Conservation (phyloP, 2,329 filamentous ascomycete species). For the Penicillium sclerotiorum region DNA sequence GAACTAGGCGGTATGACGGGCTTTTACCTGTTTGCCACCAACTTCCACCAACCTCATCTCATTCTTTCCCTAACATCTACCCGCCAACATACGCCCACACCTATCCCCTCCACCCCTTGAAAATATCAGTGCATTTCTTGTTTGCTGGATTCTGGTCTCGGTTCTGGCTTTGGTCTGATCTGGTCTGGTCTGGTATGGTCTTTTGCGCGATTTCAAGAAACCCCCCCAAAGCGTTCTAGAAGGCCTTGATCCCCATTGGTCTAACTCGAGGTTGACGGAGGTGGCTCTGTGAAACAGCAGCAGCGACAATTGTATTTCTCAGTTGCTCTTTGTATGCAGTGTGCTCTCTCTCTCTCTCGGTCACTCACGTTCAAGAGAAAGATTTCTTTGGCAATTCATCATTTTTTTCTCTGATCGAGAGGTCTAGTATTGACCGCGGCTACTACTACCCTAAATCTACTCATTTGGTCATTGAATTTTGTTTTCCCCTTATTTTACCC, state of each 20-base stretch:
- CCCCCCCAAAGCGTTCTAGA: no score
- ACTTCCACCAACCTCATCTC: slow-evolving; percentile 8
- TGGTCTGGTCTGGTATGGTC: not conserved
- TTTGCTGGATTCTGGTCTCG: not conserved
- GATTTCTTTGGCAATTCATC: slow-evolving; percentile 28
- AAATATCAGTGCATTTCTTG: not conserved
- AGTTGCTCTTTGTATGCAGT: slow-evolving; percentile 39
- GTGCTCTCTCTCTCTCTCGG: slow-evolving; percentile 29
- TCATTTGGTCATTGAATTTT: not conserved
- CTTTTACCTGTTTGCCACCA: slow-evolving; percentile 19
- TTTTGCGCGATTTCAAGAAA: not conserved
- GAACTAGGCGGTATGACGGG: slow-evolving; percentile 17
- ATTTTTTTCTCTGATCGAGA: slow-evolving; percentile 29
- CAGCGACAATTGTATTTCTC: slow-evolving; percentile 33
- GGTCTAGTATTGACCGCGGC: slow-evolving; percentile 28
- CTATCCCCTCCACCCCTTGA: not conserved
- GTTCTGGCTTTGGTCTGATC: not conserved
- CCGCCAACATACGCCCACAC: not conserved
- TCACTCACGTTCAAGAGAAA: slow-evolving; percentile 32
- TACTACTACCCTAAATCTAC: slow-evolving; percentile 16
- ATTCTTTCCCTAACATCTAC: slow-evolving; percentile 4
- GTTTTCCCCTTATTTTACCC: slow-evolving; percentile 8
- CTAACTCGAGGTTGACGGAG: slow-evolving; percentile 14
- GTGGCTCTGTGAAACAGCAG: slow-evolving; percentile 22
- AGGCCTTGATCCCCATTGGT: slow-evolving; percentile 2